Percentiles rank a stretch among this genome's conserved stretches.
Evolutionary conservation across 345 rosid genomes (phyloP).

Genomic region (Populus simonii): DNA sequence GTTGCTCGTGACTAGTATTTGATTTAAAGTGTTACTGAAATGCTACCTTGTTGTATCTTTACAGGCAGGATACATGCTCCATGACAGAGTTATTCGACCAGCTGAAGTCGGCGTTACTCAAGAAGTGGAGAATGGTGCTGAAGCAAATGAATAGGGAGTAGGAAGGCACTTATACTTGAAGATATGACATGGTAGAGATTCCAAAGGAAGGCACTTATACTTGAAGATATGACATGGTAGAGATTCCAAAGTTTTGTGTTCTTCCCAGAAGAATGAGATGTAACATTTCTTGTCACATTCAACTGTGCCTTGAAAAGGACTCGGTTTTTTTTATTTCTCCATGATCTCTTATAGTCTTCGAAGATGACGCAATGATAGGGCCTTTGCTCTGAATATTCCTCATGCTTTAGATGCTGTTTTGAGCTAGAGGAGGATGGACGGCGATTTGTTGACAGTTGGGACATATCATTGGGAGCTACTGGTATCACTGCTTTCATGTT

Average conservation of each 20-base stretch:
- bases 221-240: constrained; percentile 20
- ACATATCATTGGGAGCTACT: background rate
- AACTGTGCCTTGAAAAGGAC: background rate
- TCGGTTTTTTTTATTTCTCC: background rate
- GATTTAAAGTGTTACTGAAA: background rate
- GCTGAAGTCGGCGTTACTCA: constrained; percentile 94
- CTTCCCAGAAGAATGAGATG: background rate
- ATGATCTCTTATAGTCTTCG: background rate
- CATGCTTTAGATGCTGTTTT: background rate
- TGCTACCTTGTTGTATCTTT: background rate
- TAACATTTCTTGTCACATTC: constrained; percentile 13
- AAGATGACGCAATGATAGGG: constrained; percentile 5
- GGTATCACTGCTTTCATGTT: background rate
- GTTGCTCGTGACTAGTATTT: background rate
- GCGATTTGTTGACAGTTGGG: background rate
- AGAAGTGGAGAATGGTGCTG: constrained; percentile 35
- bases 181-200: constrained; percentile 3
- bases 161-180: constrained; percentile 36
- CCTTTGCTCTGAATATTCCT: background rate
- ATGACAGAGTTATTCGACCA: constrained; percentile 82
- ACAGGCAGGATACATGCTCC: constrained; percentile 78
- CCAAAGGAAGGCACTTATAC: constrained; percentile 28
- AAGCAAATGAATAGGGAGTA: background rate
- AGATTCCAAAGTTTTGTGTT: constrained; percentile 17
- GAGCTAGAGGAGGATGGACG: background rate